Evolutionary conservation across 768 basidiomycete species (phyloP).

Genomic region (Nidularia pulvinata): DNA sequence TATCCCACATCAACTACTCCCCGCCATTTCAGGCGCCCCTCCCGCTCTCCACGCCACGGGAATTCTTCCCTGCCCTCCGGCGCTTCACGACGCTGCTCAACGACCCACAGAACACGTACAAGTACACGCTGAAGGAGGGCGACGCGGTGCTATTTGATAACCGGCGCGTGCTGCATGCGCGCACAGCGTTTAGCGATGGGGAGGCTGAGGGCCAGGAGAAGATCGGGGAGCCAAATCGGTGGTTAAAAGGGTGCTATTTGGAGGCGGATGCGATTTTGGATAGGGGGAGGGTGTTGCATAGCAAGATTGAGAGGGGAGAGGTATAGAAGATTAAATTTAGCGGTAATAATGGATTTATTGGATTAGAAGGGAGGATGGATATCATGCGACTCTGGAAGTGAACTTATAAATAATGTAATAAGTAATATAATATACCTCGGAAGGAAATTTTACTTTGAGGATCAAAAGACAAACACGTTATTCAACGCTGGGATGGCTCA

Average conservation of each 20-base stretch:
- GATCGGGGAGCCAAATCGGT: conserved; percentile 62
- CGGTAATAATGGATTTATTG: not conserved
- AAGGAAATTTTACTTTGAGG: not conserved
- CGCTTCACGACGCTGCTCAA: conserved; percentile 62
- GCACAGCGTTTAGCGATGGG: conserved; percentile 67
- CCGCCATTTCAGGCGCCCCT: conserved; percentile 95
- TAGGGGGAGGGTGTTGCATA: conserved; percentile 51
- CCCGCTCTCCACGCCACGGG: conserved; percentile 44
- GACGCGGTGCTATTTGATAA: conserved; percentile 94
- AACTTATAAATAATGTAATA: too few relatives aligned
- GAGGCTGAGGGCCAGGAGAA: conserved; percentile 20
- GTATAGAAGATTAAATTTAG: not conserved
- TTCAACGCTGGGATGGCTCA: too few relatives aligned
- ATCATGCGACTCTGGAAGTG: too few relatives aligned
- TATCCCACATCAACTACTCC: conserved; percentile 84
- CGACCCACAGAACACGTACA: conserved; percentile 45
- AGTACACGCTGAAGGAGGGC: conserved; percentile 75
- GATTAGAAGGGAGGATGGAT: not conserved
- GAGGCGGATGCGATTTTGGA: conserved; percentile 69
- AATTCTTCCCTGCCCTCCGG: conserved; percentile 63
- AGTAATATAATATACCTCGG: not conserved
- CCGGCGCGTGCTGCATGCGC: conserved; percentile 83
- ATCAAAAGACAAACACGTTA: not conserved
- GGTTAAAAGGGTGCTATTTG: conserved; percentile 90
- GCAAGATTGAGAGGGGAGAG: conserved; percentile 17